Evolutionary conservation across 805 yeast genomes (phyloP), one percentile per base, ranked within the genome.

Genomic region (Saccharomycopsis amapae): DNA sequence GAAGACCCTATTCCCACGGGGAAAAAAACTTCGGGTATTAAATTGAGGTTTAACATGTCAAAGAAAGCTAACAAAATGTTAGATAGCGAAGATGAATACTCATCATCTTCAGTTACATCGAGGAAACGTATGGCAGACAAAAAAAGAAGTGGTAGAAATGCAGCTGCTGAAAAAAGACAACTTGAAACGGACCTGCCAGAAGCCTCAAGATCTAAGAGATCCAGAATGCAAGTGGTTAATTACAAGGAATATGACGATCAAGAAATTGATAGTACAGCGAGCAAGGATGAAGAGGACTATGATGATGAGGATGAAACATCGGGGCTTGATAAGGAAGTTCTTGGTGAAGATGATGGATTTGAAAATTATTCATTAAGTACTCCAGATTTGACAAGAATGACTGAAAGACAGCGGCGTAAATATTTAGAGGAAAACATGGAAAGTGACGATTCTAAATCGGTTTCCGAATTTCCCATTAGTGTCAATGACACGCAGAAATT

Each of bases 381-480:
- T 17, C 62, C 66, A 28, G 78, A 75, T 54, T 48, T 68, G 18
- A 59, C 73, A 15, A 66, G 71, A 43, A 67, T 75, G 73, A 76
- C 81, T 1, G 81, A 75, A 48, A 59, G 81, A 51, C 82, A 77
- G 57, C 58, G 79, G 40, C 70, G 76, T 3, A 66, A 69, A 51
- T 66, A 58, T 37, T 49, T 62, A 38, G 74, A 69, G 18, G 54
- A 57, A 5, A 5, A 19, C 7, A 41, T 20, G 12, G 37, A 43
- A 18, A 36, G 33, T 23, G 34, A 34, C 10, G 38, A 20, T n/a
- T 9, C 44, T 31, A 26, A 24, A 45, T 53, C 40, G 53, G 39
- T 17, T n/a, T 12, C 40, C 5, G 31, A n/a, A 12, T 4, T 13
- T 4, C 32, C 39, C 9, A 30, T 17, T 24, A 23, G 18, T 5